These are phyloP conservation scores for Pythium brachiatum DNA, from an alignment of 352 stramenopile species.

Conservation along the genomic window DNA sequence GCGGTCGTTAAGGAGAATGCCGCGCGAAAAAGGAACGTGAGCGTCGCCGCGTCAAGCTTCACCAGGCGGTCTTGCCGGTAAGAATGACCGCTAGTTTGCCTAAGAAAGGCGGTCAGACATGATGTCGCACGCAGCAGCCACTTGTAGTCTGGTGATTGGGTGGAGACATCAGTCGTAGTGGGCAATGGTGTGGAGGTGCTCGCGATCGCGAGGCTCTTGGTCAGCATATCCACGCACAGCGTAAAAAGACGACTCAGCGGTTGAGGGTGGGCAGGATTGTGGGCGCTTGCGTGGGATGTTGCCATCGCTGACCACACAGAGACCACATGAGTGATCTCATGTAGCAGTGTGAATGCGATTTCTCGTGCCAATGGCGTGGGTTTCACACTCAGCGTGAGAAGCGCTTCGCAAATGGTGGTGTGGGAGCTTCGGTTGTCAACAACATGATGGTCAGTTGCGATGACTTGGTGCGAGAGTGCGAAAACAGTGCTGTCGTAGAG, in stretches of 20 bases:
- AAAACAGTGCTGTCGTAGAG: background rate
- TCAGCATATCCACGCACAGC: constrained; percentile 46
- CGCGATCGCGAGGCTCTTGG: constrained; percentile 39
- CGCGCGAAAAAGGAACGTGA: background rate
- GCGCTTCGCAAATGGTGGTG: background rate
- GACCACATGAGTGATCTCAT: constrained; percentile 12
- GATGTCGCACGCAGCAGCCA: constrained; percentile 1
- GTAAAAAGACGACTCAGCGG: constrained; percentile 32
- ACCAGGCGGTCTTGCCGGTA: constrained; percentile 8
- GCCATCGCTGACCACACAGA: constrained; percentile 14
- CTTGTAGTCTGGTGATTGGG: background rate
- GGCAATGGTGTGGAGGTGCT: constrained; percentile 15
- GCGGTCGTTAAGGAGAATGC: background rate
- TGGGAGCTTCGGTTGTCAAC: background rate
- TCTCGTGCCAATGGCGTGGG: constrained; percentile 29
- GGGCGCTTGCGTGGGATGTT: background rate
- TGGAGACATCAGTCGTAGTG: background rate
- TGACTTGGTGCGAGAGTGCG: background rate
- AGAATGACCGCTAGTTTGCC: background rate
- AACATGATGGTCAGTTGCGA: background rate
- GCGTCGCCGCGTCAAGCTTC: background rate
- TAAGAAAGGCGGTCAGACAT: background rate
- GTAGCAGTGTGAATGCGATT: constrained; percentile 44
- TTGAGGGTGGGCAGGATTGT: background rate
- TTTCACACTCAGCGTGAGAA: constrained; percentile 44